A percentile compares a stretch with the other conserved stretches of the same genome.
phyloP scores from a whole-genome alignment of 768 basidiomycete species.

The Gymnopilus dilepis region DNA sequence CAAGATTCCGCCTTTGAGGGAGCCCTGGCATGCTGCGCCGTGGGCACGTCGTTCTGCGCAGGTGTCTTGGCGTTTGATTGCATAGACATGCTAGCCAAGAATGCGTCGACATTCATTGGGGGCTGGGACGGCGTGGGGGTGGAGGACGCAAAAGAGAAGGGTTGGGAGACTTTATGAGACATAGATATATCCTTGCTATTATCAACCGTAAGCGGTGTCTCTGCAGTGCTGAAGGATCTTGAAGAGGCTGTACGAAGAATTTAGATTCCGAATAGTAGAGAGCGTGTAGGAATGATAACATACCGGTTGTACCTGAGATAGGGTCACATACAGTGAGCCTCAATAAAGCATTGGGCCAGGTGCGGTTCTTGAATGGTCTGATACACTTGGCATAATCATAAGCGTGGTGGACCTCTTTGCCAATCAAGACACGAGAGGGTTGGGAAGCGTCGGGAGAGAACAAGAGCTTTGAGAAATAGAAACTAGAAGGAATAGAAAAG shows the following conservation, averaged over 20 bases:
- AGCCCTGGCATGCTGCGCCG: conserved; percentile 24
- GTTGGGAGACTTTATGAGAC: conserved; percentile 6
- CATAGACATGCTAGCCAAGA: not conserved
- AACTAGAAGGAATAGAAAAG: conserved; percentile 65
- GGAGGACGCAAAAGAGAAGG: conserved; percentile 5
- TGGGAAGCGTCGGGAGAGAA: conserved; percentile 68
- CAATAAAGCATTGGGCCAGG: conserved; percentile 64
- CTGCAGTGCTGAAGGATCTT: not conserved
- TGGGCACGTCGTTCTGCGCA: conserved; percentile 14
- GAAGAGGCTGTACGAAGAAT: not conserved
- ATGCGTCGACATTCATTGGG: conserved; percentile 17
- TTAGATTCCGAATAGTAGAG: not conserved
- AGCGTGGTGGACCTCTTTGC: conserved; percentile 59
- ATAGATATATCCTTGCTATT: conserved; percentile 11
- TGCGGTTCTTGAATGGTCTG: conserved; percentile 51
- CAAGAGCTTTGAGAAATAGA: conserved; percentile 68
- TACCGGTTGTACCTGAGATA: conserved; percentile 32
- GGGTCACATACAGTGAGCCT: conserved; percentile 67
- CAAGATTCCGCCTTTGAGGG: conserved; percentile 32
- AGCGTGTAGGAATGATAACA: not conserved
- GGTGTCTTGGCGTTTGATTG: not conserved
- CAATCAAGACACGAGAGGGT: conserved; percentile 63
- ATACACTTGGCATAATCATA: conserved; percentile 63
- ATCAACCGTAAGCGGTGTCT: not conserved
- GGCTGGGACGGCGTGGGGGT: not conserved